Evolutionary conservation across 129 eudicot genomes (phyloP).

Genomic region (Lactuca sativa): DNA sequence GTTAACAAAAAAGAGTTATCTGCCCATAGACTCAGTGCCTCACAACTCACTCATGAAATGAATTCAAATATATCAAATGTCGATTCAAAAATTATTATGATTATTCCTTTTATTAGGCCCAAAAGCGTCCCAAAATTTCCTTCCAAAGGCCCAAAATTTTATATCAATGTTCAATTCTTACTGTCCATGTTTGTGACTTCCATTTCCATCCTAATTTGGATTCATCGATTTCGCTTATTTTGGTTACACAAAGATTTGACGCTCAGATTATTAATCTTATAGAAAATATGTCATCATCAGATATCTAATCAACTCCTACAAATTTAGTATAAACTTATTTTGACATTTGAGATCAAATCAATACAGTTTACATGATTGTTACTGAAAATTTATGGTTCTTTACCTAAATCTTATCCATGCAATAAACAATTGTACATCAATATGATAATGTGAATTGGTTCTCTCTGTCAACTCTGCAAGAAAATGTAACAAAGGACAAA

Average conservation of each 20-base stretch:
- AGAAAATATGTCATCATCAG: background rate
- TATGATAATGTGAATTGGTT: slow-evolving; percentile 12
- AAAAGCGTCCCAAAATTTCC: background rate
- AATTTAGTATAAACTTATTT: too few relatives aligned
- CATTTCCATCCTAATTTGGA: background rate
- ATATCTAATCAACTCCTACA: background rate
- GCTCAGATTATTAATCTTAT: background rate
- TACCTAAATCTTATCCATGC: slow-evolving; percentile 12
- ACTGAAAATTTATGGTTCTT: background rate
- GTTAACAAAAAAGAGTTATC: too few relatives aligned
- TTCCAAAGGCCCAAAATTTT: background rate
- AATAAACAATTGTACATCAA: slow-evolving; percentile 8
- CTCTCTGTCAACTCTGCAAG: slow-evolving; percentile 21
- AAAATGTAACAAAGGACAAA: slow-evolving; percentile 31
- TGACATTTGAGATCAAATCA: background rate
- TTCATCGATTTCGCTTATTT: background rate
- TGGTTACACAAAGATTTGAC: background rate
- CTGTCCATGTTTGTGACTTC: background rate
- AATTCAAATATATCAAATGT: background rate
- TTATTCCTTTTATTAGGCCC: background rate
- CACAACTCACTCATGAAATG: too few relatives aligned
- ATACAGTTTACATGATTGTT: background rate
- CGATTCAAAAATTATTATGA: background rate
- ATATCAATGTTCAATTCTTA: background rate
- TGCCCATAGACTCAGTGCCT: too few relatives aligned